phyloP scores from a whole-genome alignment of 352 stramenopile species.

The Pythium phragmiticola region DNA sequence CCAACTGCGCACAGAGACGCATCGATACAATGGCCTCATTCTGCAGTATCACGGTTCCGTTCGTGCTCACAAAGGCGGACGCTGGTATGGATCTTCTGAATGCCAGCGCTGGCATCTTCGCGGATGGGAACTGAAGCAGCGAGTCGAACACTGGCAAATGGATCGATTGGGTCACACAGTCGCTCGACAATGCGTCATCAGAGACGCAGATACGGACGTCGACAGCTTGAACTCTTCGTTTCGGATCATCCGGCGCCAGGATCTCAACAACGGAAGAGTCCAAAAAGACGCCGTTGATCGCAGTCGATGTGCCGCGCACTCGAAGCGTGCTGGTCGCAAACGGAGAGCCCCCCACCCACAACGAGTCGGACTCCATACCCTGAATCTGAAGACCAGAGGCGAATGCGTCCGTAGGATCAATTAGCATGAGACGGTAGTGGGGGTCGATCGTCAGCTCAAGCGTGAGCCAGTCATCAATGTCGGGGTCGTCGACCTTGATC shows the following conservation, averaged over 20 bases:
- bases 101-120: neutral
- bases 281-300: constrained; percentile 10
- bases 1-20: neutral
- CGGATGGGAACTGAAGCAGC: neutral
- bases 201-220: constrained; percentile 7
- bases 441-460: constrained; percentile 27
- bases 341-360: neutral
- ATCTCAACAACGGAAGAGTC: constrained; percentile 4
- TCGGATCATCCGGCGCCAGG: neutral
- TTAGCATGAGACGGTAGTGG: neutral
- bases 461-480: constrained; percentile 34
- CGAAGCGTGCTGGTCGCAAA: neutral
- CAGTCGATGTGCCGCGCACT: neutral
- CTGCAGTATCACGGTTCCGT: neutral
- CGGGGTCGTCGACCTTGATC: constrained; percentile 35
- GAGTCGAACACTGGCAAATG: neutral
- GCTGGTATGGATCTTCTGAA: neutral
- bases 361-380: neutral
- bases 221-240: neutral
- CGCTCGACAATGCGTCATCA: neutral
- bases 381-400: constrained; percentile 3
- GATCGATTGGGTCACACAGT: constrained; percentile 1
- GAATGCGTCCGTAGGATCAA: neutral
- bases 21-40: neutral
- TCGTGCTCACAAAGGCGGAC: neutral